Base-by-base conservation (phyloP, 176 grass and related monocot genomes). In the Pontederia crassipes region DNA sequence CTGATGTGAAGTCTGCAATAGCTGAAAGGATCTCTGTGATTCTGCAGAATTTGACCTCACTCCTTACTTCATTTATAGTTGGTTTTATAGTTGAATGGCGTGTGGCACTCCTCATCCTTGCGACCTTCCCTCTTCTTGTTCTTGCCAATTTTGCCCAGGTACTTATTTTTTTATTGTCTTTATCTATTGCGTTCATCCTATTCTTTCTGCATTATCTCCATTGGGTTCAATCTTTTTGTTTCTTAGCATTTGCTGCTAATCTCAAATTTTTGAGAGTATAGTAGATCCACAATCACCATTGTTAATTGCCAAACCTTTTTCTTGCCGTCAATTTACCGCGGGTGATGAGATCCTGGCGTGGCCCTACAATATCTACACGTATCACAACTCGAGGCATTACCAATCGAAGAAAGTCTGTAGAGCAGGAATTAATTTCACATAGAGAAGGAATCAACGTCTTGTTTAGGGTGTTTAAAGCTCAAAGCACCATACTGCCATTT, bases 21-120 rank as follows among this genome's bases (percentile, higher is more conserved):
- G 87, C 94, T 15, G 94, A 98, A 68, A 92, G 94, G 62, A 92
- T 98, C 60, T 98, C 94, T 0, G 88, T 92, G 8, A 92, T 98
- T 67, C 65, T 98, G 80, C 94, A 98, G 72, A 98, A 98, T 69
- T 85, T 89, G 66, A 89, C 94, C 2, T 81, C 88, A 13, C 84
- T 92, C 8, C 79, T 92, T 55, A 98, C 94, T 18, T 92, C 94
- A n/a, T 98, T 98, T 2, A 61, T 98, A 20, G 74, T 98, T 26
- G 87, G 88, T 47, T 98, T 98, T 67, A 66, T 98, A 67, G 83
- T 98, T 17, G 88, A 92, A 59, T 98, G 94, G 94, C 81, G 88
- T 28, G 84, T 98, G 17, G 94, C 94, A 13, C 60, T 92, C 17
- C 84, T 98, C 65, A 92, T 98, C 69, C 77, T 98, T 71, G 94